phyloP scores from a whole-genome alignment of 495 filamentous ascomycete genomes.

The Podospora anserina region DNA sequence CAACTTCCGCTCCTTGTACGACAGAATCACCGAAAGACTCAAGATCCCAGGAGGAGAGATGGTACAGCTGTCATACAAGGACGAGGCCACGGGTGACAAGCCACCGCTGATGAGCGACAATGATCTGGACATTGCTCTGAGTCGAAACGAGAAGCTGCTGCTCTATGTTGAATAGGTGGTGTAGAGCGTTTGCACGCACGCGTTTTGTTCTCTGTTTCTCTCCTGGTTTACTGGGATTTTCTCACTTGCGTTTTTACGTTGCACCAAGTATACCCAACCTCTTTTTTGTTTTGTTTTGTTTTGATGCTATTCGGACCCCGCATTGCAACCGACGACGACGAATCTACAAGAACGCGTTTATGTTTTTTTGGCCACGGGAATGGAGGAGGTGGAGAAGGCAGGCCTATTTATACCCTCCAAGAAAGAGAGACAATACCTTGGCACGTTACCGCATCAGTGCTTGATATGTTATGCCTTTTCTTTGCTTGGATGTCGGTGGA shows the following conservation, averaged over 20 bases:
- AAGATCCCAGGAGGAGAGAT: constrained; percentile 64
- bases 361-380: neutral
- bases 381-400: neutral
- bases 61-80: constrained; percentile 77
- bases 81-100: constrained; percentile 74
- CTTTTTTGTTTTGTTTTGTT: constrained; percentile 6
- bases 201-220: constrained; percentile 2
- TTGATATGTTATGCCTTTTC: neutral
- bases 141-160: constrained; percentile 81
- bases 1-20: constrained; percentile 71
- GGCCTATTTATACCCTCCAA: neutral
- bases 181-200: neutral
- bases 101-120: constrained; percentile 71
- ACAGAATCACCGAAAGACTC: constrained; percentile 73
- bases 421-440: neutral
- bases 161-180: constrained; percentile 63
- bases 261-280: constrained; percentile 15
- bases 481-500: neutral
- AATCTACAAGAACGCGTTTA: neutral
- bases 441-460: neutral
- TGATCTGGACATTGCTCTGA: constrained; percentile 75
- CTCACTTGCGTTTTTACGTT: neutral
- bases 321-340: neutral
- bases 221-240: neutral
- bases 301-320: neutral